Evolutionary conservation across 2,329 filamentous ascomycete genomes (phyloP), one percentile per base, ranked within the genome.

Genomic region (Penicillium olsonii): DNA sequence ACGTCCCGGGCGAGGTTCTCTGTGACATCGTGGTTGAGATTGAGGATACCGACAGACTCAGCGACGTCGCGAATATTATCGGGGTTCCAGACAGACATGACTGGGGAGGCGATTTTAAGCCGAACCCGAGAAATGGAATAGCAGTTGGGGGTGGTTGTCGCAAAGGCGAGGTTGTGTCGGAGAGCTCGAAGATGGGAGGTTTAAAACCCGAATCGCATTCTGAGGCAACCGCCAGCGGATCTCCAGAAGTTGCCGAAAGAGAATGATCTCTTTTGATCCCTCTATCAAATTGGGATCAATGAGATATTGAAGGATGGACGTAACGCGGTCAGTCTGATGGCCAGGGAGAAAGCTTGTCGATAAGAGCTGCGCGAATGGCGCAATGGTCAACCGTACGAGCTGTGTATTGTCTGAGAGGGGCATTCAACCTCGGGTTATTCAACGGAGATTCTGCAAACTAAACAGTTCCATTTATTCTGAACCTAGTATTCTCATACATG

Each of bases 31-130:
- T 95, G 90, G 67, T 84, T 84, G 37, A 97, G 80, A 46, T 84
- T 81, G 60, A 83, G 78, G 62, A 99, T 92, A 50, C 94, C 94
- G 40, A 97, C 89, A 1, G 94, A 96, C 72, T 99, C 94, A 60
- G 94, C 92, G 53, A 97, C 92, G 70, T 99, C 94, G 62, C 86
- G 87, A 63, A 99, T 89, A 62, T 96, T 97, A 64, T 99, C 94
- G 15, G 89, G 85, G 68, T 96, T 97, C 94, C 94, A 97, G 61
- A 96, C 85, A 33, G 84, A 83, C 78, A 80, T 81, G 37, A 41
- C 66, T 60, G 39, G 20, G 14, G 42, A 37, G 8, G 11, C n/a
- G 37, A 17, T 10, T 27, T 37, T 37, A 33, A 10, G 37, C 24
- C 31, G n/a, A 33, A 33, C 38, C 18, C 42, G 15, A 43, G 37